Conservation (phyloP, 257 asterid genomes). For the Solanum pennellii region DNA sequence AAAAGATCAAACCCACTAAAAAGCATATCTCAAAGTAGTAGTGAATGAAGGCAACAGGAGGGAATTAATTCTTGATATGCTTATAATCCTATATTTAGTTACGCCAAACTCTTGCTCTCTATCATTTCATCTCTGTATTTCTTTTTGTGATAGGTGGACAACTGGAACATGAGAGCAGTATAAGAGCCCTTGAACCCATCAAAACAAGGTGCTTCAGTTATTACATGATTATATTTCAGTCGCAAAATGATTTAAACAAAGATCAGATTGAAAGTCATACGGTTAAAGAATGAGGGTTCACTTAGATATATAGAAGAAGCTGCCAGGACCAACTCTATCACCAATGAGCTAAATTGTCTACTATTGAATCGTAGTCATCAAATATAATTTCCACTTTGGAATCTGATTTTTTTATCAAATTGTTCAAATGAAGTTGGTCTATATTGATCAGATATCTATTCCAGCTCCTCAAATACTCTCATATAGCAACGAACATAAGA, state of each 20-base stretch:
- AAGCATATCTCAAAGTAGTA: not conserved
- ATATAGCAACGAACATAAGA: not conserved
- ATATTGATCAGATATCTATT: not conserved
- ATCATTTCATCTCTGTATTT: not conserved
- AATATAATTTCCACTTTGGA: not conserved
- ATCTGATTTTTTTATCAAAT: not conserved
- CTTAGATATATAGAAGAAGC: not conserved
- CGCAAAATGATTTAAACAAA: not conserved
- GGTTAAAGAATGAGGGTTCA: not conserved
- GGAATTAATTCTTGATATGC: not conserved
- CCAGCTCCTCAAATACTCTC: not conserved
- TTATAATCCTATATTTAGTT: not conserved
- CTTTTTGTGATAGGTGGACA: not conserved
- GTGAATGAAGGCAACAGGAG: not conserved
- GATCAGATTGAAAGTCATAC: not conserved
- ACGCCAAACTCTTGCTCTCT: not conserved
- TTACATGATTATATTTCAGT: not conserved
- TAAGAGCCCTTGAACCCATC: not conserved
- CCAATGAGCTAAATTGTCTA: not conserved
- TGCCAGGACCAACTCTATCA: not conserved
- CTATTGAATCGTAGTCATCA: not conserved
- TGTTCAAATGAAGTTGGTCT: not conserved
- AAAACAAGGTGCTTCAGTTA: not conserved
- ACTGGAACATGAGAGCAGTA: not conserved
- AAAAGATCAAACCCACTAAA: not conserved